Evolutionary conservation across 73 alveolate genomes (phyloP).

Genomic region (Paraurostyla sp.): DNA sequence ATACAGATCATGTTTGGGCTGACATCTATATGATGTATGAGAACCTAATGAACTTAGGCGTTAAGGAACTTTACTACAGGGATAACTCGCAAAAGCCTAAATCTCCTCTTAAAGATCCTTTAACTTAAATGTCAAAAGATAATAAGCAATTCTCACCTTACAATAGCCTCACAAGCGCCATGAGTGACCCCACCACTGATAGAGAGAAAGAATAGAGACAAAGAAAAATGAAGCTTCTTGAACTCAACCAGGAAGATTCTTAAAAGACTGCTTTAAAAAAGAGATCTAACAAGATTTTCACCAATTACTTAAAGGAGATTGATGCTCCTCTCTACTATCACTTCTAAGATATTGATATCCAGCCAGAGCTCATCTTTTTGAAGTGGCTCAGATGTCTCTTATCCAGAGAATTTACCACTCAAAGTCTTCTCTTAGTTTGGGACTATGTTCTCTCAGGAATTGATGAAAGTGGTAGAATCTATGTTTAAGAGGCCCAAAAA

Average conservation of each 20-base stretch:
- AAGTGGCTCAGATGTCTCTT: conserved; percentile 22
- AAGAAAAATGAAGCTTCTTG: conserved; percentile 7
- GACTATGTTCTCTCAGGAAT: conserved; percentile 41
- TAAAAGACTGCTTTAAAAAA: conserved; percentile 25
- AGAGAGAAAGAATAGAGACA: neutral
- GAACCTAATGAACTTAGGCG: conserved; percentile 64
- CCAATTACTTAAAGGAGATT: neutral
- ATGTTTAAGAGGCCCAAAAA: neutral
- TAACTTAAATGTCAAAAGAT: neutral
- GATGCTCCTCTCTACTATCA: conserved; percentile 27
- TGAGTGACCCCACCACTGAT: neutral
- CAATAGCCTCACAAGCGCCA: neutral
- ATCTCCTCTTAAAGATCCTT: neutral
- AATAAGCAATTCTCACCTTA: neutral
- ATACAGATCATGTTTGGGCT: conserved; percentile 48
- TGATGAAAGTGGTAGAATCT: conserved; percentile 22
- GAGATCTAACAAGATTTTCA: conserved; percentile 38
- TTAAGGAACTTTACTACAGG: conserved; percentile 64
- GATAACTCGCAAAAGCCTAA: neutral
- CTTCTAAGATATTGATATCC: neutral
- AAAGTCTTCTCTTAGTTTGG: conserved; percentile 17
- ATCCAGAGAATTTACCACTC: neutral
- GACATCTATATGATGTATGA: conserved; percentile 58
- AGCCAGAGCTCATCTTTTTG: conserved; percentile 34
- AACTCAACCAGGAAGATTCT: conserved; percentile 29